These are phyloP conservation scores for Aspergillus ruber DNA, from an alignment of 2,329 filamentous ascomycete species.

Conservation along the genomic window DNA sequence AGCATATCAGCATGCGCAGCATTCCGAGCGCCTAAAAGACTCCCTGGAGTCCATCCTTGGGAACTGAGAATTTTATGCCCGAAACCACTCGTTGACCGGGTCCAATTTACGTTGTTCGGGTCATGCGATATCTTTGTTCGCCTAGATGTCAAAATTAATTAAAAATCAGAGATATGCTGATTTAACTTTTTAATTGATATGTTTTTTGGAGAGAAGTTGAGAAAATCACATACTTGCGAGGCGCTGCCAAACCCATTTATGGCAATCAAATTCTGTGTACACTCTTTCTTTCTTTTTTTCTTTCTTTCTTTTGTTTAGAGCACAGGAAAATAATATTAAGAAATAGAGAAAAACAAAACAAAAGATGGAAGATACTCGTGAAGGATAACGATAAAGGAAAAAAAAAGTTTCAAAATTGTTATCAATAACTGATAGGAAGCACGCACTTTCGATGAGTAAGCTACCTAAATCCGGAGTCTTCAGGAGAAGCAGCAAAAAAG, in stretches of 20 bases:
- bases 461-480: no score
- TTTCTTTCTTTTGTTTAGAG: no score
- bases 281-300: no score
- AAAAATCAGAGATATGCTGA: background rate
- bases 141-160: conserved; percentile 27
- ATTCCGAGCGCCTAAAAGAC: conserved; percentile 71
- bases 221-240: conserved; percentile 53
- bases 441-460: no score
- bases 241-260: conserved; percentile 62
- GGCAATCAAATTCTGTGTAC: background rate
- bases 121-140: conserved; percentile 74
- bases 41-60: conserved; percentile 86
- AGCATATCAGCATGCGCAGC: conserved; percentile 69
- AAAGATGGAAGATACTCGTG: background rate
- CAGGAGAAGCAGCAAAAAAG: no score
- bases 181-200: background rate
- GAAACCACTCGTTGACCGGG: conserved; percentile 71
- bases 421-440: no score
- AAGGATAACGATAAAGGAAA: background rate
- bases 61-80: conserved; percentile 82
- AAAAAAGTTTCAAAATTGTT: background rate
- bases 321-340: background rate
- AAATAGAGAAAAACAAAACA: background rate
- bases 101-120: conserved; percentile 94
- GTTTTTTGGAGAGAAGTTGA: background rate